Evolutionary conservation across 2,329 filamentous ascomycete genomes (phyloP), one percentile per base, ranked within the genome.

Genomic region (Elsinoe batatas): DNA sequence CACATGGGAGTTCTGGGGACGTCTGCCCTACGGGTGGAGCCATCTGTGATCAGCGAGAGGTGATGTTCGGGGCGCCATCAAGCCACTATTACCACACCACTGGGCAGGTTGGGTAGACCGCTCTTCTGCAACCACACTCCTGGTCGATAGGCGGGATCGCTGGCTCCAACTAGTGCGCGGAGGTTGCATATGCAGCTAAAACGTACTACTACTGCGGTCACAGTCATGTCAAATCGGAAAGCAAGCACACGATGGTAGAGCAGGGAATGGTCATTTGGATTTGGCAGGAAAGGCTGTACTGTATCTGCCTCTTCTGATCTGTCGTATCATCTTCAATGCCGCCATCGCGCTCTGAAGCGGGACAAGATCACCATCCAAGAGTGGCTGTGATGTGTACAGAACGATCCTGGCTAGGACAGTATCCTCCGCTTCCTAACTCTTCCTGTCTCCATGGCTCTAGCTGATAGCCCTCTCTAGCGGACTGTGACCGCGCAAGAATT

Each of bases 241-340:
- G 26, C 33, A 5, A 17, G 5, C 17, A 18, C 40, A 44, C 18
- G 5, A 18, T 26, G 15, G 11, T 5, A 17, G 30, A 49, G 17
- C 12, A 33, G 26, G 8, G 32, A n/a, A 20, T 33, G 12, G 44
- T 33, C 22, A 49, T 15, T 49, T 49, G 13, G 26, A 35, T 49
- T 49, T 30, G 15, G 26, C 33, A 49, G 43, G 22, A 47, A 32
- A 51, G 37, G 47, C 32, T 51, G 47, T 38, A 51, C 37, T 20
- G 13, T 22, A 13, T 51, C 47, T 51, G 47, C 26, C 32, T 15
- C 12, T 33, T 36, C 32, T 20, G 18, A 20, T 38, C 47, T 51
- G 47, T 51, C 47, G 47, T 51, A 51, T 51, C 47, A 51, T 51
- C 35, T 51, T 49, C 26, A 49, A 35, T 49, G 30, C 32, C 32